Evolutionary conservation across 768 basidiomycete genomes (phyloP), one percentile per base, ranked within the genome.

Genomic region (Macrolepiota dolichaula): DNA sequence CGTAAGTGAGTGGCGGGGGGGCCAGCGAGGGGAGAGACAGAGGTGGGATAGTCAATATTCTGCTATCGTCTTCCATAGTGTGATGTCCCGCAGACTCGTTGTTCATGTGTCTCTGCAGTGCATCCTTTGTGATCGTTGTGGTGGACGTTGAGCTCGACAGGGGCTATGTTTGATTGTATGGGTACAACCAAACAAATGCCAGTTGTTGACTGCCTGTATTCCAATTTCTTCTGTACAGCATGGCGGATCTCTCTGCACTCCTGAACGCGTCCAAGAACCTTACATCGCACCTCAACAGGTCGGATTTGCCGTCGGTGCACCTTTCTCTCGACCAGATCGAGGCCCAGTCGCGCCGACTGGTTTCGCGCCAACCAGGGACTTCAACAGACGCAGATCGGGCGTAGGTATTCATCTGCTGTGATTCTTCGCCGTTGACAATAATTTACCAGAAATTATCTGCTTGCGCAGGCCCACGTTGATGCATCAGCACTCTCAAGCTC

Each of bases 291-390:
- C 76, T 94, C 29, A 82, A 86, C 3, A 81, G 84, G 47, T 88
- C 88, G 3, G 94, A 97, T 67, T 78, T 98, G 1, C 96, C 96
- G 11, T 84, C 90, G 2, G 88, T 99, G 46, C 85, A 91, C 59
- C 87, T 96, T 59, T 92, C 94, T 1, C 82, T 98, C 35, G 95
- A 96, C 73, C 94, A 98, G 76, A 91, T 99, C 64, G 96, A 98
- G 72, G 87, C 90, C 0, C 94, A 96, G 75, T 95, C 93, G 1
- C 83, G 94, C 19, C 82, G 89, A 44, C 86, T 98, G 25, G 87
- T 91, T 4, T 85, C 90, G 24, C 83, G 87, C 46, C 88, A 90
- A 68, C 83, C 85, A 4, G 82, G 80, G 29, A 73, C 83, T 19
- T 79, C 88, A 0, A 80, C 79, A 42, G 91, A 92, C 72, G 76